Evolutionary conservation across 2,329 filamentous ascomycete genomes (phyloP).

Genomic region (Sarocladiaceae sp.): DNA sequence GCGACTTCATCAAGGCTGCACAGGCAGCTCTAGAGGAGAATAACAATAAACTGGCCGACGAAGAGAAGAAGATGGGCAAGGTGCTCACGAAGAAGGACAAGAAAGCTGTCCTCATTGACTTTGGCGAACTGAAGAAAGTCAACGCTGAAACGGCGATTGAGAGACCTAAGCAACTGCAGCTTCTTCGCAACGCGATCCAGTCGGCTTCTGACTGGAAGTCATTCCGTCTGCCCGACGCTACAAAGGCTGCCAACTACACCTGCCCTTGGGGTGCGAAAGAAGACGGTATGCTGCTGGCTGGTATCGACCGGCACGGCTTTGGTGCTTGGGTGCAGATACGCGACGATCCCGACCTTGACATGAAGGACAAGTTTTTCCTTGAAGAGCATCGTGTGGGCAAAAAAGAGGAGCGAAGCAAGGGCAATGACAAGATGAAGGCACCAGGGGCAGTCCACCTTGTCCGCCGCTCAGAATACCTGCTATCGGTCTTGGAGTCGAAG

Average conservation of each 20-base stretch:
- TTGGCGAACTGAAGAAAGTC: slow-evolving; percentile 84
- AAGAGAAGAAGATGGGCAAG: slow-evolving; percentile 77
- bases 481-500: slow-evolving; percentile 86
- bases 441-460: slow-evolving; percentile 97
- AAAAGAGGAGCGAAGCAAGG: slow-evolving; percentile 83
- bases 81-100: slow-evolving; percentile 91
- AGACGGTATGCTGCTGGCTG: slow-evolving; percentile 94
- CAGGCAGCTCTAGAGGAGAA: slow-evolving; percentile 58
- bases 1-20: slow-evolving; percentile 61
- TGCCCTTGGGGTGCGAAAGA: slow-evolving; percentile 90
- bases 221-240: slow-evolving; percentile 86
- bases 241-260: slow-evolving; percentile 84
- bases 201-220: slow-evolving; percentile 63
- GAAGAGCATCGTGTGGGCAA: slow-evolving; percentile 98
- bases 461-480: slow-evolving; percentile 85
- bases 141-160: slow-evolving; percentile 95
- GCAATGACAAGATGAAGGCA: slow-evolving; percentile 74
- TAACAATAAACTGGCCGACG: slow-evolving; percentile 66
- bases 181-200: slow-evolving; percentile 69
- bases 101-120: slow-evolving; percentile 94
- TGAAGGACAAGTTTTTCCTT: slow-evolving; percentile 87
- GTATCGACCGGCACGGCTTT: slow-evolving; percentile 89
- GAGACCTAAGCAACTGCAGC: slow-evolving; percentile 78
- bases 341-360: slow-evolving; percentile 79
- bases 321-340: slow-evolving; percentile 93